Conservation (phyloP, 192 early-diverging fungal species). For the Backusella morwellensis region DNA sequence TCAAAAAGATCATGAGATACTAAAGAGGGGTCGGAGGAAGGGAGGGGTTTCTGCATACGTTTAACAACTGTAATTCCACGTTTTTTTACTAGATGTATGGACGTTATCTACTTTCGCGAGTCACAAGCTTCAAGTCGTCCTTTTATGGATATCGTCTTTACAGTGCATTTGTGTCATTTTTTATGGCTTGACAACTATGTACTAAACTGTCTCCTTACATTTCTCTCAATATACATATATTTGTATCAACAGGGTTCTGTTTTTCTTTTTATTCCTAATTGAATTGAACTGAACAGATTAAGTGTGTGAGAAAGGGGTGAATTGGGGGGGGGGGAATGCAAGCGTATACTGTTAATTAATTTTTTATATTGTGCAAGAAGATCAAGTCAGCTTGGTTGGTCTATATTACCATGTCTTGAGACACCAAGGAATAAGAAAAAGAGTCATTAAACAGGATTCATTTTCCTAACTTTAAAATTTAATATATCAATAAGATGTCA, state of each 20-base stretch:
- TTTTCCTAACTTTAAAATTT: not conserved
- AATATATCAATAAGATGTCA: not conserved
- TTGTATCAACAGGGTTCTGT: not conserved
- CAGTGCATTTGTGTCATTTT: not conserved
- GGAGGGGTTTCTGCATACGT: not conserved
- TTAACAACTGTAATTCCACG: constrained; percentile 9
- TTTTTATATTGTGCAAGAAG: not conserved
- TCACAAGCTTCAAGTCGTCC: not conserved
- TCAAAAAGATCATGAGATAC: not conserved
- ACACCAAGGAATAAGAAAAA: not conserved
- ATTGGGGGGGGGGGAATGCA: not conserved
- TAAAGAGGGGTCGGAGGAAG: not conserved
- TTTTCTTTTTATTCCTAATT: not conserved
- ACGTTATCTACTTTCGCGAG: not conserved
- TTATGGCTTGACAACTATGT: not conserved
- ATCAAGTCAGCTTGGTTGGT: not conserved
- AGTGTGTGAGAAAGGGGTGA: too few relatives aligned
- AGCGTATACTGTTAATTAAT: not conserved
- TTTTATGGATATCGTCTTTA: not conserved
- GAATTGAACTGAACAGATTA: not conserved
- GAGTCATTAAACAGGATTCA: not conserved
- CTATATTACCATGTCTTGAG: not conserved
- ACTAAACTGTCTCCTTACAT: not conserved
- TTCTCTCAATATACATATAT: not conserved
- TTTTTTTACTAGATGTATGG: not conserved